Evolutionary conservation across 768 basidiomycete genomes (phyloP).

Genomic region (Boletales sp.): DNA sequence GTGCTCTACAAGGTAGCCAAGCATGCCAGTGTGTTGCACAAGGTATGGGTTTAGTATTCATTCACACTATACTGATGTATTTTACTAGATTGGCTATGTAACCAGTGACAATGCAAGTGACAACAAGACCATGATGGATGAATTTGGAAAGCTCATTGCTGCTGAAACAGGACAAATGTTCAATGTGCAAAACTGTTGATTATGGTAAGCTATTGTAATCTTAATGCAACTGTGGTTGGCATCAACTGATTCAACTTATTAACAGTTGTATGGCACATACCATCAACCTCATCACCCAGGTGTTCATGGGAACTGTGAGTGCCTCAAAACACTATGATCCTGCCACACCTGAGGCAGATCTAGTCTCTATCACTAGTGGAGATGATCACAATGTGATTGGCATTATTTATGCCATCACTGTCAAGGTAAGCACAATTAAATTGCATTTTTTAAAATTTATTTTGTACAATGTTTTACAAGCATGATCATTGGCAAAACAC

Average conservation of each 20-base stretch:
- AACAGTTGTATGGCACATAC: not conserved
- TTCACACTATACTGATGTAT: not conserved
- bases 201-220: not conserved
- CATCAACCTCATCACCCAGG: not conserved
- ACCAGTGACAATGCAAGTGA: constrained; percentile 38
- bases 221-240: not conserved
- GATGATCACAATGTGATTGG: not conserved
- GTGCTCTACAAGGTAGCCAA: constrained; percentile 35
- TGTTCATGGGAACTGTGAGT: not conserved
- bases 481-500: not conserved
- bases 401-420: not conserved
- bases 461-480: not conserved
- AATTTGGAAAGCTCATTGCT: constrained; percentile 15
- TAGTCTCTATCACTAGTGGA: not conserved
- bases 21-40: constrained; percentile 26
- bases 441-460: not conserved
- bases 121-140: constrained; percentile 34
- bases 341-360: not conserved
- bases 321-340: not conserved
- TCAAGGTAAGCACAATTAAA: not conserved
- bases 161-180: not conserved
- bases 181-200: not conserved
- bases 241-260: too few species aligned
- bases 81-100: constrained; percentile 23
- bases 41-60: constrained; percentile 28